Evolutionary conservation across 106 monocot genomes (phyloP), one percentile per base, ranked within the genome.

Genomic region (Gastrodia elata): DNA sequence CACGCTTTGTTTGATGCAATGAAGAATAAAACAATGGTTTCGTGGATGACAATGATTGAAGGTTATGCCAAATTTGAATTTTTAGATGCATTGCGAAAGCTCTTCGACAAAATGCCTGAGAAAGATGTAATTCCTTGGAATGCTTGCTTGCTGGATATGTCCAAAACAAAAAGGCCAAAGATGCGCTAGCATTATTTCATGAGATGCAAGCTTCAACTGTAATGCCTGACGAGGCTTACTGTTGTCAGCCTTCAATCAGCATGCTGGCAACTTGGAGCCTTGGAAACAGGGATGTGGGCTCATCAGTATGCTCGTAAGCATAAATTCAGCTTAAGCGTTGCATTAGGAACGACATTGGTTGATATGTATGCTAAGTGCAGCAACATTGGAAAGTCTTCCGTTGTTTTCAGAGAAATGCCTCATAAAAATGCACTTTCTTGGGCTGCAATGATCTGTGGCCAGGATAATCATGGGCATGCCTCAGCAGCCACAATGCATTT

Each of bases 331-430:
- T 44, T 77, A 8, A 73, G 42, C 36, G 75, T 80, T 41, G 73
- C 74, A 1, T 38, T 88, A 24, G 82, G 80, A 5, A 87, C 80
- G 35, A 82, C 87, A 61, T 48, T 88, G 46, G 87, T 84, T 2
- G 87, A 88, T 65, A 84, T 84, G 87, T 88, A 88, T 67, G 87
- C 87, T 49, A 88, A 88, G 61, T 88, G 80, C 41, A 77, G 84
- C 7, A 84, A 84, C 38, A 84, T 84, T 38, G 70, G 80, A 26
- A 70, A 74, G 32, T 65, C 84, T 7, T 33, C 77, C 37, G 37
- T 18, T 16, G 69, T 83, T 27, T 86, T 86, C 77, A 41, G 57
- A 20, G 36, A 80, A 55, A 80, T 86, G 68, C 77, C 35, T 34
- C 77, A 82, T 41, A 82, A 61, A 72, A 86, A 82, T 68, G 80